A percentile compares a stretch with the other conserved stretches of the same genome.
These are phyloP conservation scores for Eucalyptus leucophloia DNA, from an alignment of 345 rosid species.

Conservation along the genomic window DNA sequence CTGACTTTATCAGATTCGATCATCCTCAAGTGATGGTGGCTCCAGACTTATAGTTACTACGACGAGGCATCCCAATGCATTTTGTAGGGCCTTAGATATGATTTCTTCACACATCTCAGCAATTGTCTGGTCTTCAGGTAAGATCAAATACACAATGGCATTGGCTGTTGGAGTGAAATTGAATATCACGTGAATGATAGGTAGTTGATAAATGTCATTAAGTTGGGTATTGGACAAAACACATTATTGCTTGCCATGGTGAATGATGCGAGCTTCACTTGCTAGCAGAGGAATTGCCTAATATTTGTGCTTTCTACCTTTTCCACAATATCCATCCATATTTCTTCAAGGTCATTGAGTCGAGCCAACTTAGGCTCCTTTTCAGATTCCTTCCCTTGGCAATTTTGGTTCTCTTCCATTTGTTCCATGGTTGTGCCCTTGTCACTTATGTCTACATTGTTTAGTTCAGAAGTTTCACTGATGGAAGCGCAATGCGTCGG, in stretches of 20 bases:
- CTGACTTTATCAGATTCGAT: neutral
- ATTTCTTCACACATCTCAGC: conserved; percentile 16
- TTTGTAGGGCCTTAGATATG: conserved; percentile 6
- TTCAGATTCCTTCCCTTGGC: neutral
- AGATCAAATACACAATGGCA: conserved; percentile 11
- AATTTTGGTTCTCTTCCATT: neutral
- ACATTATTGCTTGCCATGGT: conserved; percentile 8
- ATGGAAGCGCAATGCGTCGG: neutral
- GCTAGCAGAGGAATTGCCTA: conserved; percentile 7
- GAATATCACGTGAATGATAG: neutral
- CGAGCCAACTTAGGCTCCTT: neutral
- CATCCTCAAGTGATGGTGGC: conserved; percentile 2
- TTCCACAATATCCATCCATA: conserved; percentile 11
- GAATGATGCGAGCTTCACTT: conserved; percentile 18
- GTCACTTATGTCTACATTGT: neutral
- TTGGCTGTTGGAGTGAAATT: neutral
- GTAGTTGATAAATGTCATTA: neutral
- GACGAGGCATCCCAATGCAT: conserved; percentile 6
- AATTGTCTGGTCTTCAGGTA: conserved; percentile 9
- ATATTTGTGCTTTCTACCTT: neutral
- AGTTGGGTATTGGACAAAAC: neutral
- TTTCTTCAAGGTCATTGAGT: conserved; percentile 5
- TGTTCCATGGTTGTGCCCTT: neutral
- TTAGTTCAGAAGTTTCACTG: neutral
- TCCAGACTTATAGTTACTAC: conserved; percentile 6